Evolutionary conservation across 768 basidiomycete genomes (phyloP).

Genomic region (Gymnopilus dilepis): DNA sequence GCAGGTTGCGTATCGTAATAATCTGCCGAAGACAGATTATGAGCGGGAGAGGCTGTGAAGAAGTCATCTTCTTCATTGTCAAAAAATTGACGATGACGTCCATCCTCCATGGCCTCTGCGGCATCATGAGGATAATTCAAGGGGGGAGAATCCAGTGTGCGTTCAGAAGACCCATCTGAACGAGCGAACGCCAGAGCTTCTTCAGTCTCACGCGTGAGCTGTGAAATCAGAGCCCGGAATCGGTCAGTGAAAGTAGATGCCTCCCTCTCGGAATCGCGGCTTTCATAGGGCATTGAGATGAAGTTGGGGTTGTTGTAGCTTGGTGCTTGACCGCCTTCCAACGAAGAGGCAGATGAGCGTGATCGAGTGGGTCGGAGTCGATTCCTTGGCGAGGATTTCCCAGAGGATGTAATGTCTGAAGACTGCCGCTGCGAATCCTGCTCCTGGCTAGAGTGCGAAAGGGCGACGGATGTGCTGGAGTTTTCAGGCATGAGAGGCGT

Average conservation of each 20-base stretch:
- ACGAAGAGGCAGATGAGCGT: conserved; percentile 28
- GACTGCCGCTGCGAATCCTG: conserved; percentile 18
- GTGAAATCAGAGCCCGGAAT: conserved; percentile 55
- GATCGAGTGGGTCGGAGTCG: conserved; percentile 28
- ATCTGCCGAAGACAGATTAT: conserved; percentile 39
- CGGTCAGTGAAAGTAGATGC: conserved; percentile 51
- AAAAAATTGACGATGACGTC: conserved; percentile 21
- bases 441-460: conserved; percentile 17
- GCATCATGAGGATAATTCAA: conserved; percentile 9
- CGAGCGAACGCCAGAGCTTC: conserved; percentile 48
- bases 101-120: conserved; percentile 19
- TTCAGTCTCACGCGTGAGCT: conserved; percentile 59
- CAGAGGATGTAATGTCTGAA: conserved; percentile 25
- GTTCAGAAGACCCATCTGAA: conserved; percentile 29
- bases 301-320: conserved; percentile 23
- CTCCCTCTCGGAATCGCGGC: conserved; percentile 36
- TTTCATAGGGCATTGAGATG: conserved; percentile 15
- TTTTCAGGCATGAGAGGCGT: conserved; percentile 19
- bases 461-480: conserved; percentile 17
- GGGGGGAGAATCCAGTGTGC: conserved; percentile 18
- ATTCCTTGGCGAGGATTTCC: conserved; percentile 28
- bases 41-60: conserved; percentile 22
- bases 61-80: conserved; percentile 35
- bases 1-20: conserved; percentile 39
- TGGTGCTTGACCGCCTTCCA: conserved; percentile 23